phyloP scores from a whole-genome alignment of 805 yeast genomes.

The Debaryomyces maramus region DNA sequence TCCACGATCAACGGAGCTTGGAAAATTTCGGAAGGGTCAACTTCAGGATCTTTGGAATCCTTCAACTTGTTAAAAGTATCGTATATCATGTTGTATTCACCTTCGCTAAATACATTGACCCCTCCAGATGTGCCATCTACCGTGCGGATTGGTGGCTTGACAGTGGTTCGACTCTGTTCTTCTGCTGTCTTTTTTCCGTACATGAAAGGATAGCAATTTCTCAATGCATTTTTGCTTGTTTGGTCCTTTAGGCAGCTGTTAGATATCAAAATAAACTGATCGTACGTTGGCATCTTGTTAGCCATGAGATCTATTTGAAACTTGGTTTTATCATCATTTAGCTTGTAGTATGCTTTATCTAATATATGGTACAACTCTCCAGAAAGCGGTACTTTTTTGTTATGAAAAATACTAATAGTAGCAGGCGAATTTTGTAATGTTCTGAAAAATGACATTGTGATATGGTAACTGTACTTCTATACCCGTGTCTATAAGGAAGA shows the following conservation, averaged over 20 bases:
- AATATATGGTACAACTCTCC: conserved; percentile 30
- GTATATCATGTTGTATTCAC: conserved; percentile 38
- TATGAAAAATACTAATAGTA: conserved; percentile 42
- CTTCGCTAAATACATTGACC: conserved; percentile 33
- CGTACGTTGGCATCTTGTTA: conserved; percentile 43
- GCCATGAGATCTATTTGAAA: conserved; percentile 39
- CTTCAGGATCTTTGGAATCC: conserved; percentile 22
- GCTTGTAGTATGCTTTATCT: conserved; percentile 28
- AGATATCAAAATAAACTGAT: conserved; percentile 34
- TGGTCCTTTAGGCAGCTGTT: conserved; percentile 26
- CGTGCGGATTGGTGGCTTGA: conserved; percentile 16
- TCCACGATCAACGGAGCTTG: conserved; percentile 44
- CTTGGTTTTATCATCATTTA: conserved; percentile 29
- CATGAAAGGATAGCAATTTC: conserved; percentile 39
- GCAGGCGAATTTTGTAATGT: conserved; percentile 44
- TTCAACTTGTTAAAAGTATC: conserved; percentile 35
- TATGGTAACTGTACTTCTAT: neutral
- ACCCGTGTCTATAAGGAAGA: too few relatives aligned
- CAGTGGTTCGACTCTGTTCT: conserved; percentile 11
- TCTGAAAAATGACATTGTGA: conserved; percentile 40
- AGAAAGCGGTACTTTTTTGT: conserved; percentile 33
- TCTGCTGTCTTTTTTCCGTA: conserved; percentile 20
- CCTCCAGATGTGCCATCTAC: conserved; percentile 16
- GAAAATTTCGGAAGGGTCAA: conserved; percentile 35
- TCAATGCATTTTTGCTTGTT: conserved; percentile 24